phyloP scores from a whole-genome alignment of 306 rosid genomes.

The Pachyrhizus erosus region DNA sequence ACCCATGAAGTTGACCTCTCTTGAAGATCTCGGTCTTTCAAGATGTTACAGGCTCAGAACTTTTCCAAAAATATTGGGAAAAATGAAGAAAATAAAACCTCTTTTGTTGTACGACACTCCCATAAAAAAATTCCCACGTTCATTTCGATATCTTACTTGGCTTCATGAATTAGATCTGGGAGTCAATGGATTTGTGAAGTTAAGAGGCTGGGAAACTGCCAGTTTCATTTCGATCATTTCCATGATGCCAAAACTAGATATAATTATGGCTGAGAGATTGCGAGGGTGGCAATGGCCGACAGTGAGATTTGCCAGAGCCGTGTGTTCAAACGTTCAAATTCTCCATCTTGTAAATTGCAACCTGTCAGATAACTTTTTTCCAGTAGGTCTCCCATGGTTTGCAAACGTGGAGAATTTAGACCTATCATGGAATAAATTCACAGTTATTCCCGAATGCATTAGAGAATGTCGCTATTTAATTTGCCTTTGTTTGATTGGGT shows the following conservation, averaged over 20 bases:
- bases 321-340: neutral
- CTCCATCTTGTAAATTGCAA: neutral
- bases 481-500: no score
- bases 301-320: neutral
- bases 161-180: neutral
- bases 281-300: neutral
- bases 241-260: neutral
- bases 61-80: neutral
- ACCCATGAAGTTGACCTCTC: neutral
- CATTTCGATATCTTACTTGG: neutral
- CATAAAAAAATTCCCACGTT: neutral
- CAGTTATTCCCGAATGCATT: neutral
- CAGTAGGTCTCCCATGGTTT: neutral
- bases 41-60: neutral
- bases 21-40: neutral
- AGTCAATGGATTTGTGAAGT: no score
- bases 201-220: neutral
- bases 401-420: neutral
- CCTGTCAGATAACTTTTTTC: neutral
- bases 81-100: neutral
- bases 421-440: neutral
- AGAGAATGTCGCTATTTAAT: neutral
- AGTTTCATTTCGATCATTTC: neutral
- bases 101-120: neutral
- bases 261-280: fast-evolving